Evolutionary conservation across 257 asterid species (phyloP).

Genomic region (Nicotiana knightiana): DNA sequence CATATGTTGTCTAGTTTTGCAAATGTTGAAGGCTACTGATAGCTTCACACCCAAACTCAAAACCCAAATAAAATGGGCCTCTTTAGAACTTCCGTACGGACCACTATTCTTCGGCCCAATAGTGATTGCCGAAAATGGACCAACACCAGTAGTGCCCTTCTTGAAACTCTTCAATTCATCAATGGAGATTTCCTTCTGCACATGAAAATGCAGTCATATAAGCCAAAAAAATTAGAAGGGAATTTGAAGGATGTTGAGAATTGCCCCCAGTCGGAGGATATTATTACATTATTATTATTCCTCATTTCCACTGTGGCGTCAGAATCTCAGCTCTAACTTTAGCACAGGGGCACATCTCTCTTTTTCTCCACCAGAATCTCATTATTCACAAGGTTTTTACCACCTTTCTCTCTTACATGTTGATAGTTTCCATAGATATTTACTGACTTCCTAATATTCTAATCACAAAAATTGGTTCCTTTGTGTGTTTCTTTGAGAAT

Average conservation of each 20-base stretch:
- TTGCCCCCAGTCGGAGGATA: background rate
- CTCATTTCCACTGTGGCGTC: background rate
- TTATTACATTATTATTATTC: background rate
- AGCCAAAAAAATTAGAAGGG: background rate
- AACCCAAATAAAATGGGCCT: background rate
- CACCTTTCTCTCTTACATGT: background rate
- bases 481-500: background rate
- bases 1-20: background rate
- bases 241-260: background rate
- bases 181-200: background rate
- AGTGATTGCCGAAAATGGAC: background rate
- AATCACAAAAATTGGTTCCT: background rate
- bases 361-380: background rate
- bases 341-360: background rate
- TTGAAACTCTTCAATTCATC: background rate
- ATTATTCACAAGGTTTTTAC: conserved; percentile 3
- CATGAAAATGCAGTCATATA: background rate
- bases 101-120: background rate
- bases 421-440: background rate
- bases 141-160: background rate
- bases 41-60: too few relatives aligned
- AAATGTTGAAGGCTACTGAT: background rate
- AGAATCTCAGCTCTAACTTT: background rate
- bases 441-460: background rate
- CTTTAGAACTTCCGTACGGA: background rate